Conservation (phyloP, 495 filamentous ascomycete genomes). For the Penicillium crystallinum region DNA sequence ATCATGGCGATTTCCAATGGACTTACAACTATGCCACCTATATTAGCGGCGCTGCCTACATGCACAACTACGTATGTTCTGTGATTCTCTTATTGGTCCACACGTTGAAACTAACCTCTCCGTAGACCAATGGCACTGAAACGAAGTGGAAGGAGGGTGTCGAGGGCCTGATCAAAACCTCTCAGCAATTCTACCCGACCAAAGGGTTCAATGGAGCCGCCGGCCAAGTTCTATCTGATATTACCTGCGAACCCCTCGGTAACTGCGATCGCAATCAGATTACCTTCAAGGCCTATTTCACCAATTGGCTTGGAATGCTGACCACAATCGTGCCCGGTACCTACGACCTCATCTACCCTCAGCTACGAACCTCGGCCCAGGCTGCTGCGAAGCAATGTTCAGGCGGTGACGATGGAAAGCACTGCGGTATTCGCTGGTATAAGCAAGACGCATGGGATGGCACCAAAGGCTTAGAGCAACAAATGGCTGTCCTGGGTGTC, state of each 20-base stretch:
- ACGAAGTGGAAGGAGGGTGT: slow-evolving; percentile 54
- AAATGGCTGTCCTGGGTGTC: slow-evolving; percentile 56
- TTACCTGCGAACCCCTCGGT: slow-evolving; percentile 59
- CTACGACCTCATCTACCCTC: slow-evolving; percentile 48
- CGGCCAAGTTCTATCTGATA: slow-evolving; percentile 58
- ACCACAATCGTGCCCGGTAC: slow-evolving; percentile 64
- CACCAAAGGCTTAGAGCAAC: slow-evolving; percentile 48
- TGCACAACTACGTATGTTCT: slow-evolving; percentile 63
- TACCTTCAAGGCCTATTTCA: slow-evolving; percentile 70
- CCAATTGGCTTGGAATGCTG: slow-evolving; percentile 63
- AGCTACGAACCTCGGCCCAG: slow-evolving; percentile 49
- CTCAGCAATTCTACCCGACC: slow-evolving; percentile 47
- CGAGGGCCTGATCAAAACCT: slow-evolving; percentile 50
- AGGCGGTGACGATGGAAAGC: slow-evolving; percentile 42
- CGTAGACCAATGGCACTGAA: slow-evolving; percentile 34
- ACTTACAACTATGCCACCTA: slow-evolving; percentile 72
- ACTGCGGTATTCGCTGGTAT: slow-evolving; percentile 51
- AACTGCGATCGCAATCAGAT: slow-evolving; percentile 68
- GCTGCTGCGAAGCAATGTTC: slow-evolving; percentile 61
- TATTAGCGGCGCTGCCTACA: slow-evolving; percentile 66
- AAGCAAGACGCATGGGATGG: slow-evolving; percentile 38
- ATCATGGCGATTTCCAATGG: slow-evolving; percentile 63
- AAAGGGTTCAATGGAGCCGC: slow-evolving; percentile 39
- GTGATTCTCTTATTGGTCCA: not conserved
- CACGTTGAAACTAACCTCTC: slow-evolving; percentile 9